Evolutionary conservation across 768 basidiomycete species (phyloP).

Genomic region (Suillus tomentosus): DNA sequence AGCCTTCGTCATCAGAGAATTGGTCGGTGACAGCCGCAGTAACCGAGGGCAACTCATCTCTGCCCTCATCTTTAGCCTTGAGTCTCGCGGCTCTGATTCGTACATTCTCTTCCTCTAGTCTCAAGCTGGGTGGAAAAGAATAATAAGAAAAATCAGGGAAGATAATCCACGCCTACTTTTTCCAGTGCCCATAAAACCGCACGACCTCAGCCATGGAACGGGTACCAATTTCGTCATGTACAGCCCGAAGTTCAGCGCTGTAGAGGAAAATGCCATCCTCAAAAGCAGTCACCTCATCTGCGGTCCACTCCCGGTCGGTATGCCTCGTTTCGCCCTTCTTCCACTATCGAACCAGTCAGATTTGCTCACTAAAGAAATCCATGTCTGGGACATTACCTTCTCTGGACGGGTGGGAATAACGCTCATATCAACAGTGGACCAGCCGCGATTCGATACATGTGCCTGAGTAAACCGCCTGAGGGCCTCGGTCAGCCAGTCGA

Average conservation of each 20-base stretch:
- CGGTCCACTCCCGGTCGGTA: constrained; percentile 70
- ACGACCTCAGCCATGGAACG: constrained; percentile 77
- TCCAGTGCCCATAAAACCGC: constrained; percentile 85
- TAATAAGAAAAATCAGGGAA: constrained; percentile 15
- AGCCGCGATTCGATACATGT: constrained; percentile 53
- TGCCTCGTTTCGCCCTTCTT: constrained; percentile 66
- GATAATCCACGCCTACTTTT: constrained; percentile 53
- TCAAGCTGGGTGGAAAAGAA: constrained; percentile 43
- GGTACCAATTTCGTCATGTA: constrained; percentile 71
- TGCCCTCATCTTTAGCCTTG: constrained; percentile 28
- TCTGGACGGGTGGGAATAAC: constrained; percentile 49
- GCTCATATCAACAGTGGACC: constrained; percentile 67
- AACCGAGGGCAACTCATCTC: constrained; percentile 30
- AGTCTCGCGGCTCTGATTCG: constrained; percentile 44
- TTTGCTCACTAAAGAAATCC: constrained; percentile 17
- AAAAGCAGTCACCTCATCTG: constrained; percentile 71
- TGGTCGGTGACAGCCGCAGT: constrained; percentile 34
- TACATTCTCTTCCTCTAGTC: constrained; percentile 69
- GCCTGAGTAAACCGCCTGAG: constrained; percentile 73
- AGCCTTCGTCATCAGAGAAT: constrained; percentile 72
- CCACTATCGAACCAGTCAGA: constrained; percentile 51
- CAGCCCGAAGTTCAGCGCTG: constrained; percentile 78
- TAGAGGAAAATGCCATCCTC: constrained; percentile 73
- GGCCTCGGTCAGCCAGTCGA: constrained; percentile 85
- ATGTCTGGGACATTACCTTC: constrained; percentile 51